A percentile compares a stretch with the other conserved stretches of the same genome.
Evolutionary conservation across 2,329 filamentous ascomycete genomes (phyloP).

Genomic region (Scedosporium minutisporum): DNA sequence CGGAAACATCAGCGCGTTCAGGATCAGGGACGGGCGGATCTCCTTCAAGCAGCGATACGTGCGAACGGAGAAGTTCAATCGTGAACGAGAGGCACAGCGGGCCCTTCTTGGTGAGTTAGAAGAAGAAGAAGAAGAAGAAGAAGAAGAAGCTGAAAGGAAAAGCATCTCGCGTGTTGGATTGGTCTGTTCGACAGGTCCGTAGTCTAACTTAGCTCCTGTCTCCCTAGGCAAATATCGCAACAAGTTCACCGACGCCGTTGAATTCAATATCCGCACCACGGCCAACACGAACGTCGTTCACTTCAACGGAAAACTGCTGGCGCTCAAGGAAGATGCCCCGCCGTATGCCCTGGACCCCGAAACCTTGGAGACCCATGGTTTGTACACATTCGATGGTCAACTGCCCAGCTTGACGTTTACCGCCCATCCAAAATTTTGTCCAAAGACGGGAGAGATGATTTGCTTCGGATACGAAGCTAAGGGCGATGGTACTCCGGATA

Average conservation of each 20-base stretch:
- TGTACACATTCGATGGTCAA: constrained; percentile 27
- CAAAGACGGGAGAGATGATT: constrained; percentile 26
- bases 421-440: constrained; percentile 32
- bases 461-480: constrained; percentile 31
- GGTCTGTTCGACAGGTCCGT: no score
- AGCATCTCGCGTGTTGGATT: no score
- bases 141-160: no score
- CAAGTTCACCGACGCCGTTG: constrained; percentile 25
- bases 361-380: constrained; percentile 29
- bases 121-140: no score
- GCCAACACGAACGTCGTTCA: constrained; percentile 43
- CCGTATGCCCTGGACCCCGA: constrained; percentile 29
- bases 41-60: no score
- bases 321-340: constrained; percentile 36
- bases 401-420: constrained; percentile 27
- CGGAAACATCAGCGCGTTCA: no score
- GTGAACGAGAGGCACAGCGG: no score
- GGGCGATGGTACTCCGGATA: constrained; percentile 27
- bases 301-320: constrained; percentile 36
- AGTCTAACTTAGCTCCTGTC: not conserved
- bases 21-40: no score
- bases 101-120: no score
- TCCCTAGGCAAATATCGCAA: constrained; percentile 17
- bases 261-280: constrained; percentile 19
- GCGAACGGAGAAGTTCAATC: no score